Evolutionary conservation across 768 basidiomycete genomes (phyloP).

Genomic region (Calocera cornea): DNA sequence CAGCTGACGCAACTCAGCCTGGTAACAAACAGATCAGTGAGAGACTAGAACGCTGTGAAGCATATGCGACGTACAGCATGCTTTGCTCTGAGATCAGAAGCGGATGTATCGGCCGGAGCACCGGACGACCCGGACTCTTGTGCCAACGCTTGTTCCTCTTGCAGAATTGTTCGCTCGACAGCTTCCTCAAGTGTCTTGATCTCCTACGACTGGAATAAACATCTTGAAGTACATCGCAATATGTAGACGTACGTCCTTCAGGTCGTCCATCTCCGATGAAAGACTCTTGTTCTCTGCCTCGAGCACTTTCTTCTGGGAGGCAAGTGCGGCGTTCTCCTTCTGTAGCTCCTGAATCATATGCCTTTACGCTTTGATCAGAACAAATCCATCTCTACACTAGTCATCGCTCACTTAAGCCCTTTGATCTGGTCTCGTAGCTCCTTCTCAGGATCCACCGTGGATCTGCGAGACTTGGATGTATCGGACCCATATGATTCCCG

Average conservation of each 20-base stretch:
- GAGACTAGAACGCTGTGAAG: slow-evolving; percentile 36
- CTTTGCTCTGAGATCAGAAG: slow-evolving; percentile 25
- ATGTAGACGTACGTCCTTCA: slow-evolving; percentile 46
- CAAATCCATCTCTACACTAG: background rate
- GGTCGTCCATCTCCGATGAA: slow-evolving; percentile 49
- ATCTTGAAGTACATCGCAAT: background rate
- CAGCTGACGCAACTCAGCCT: slow-evolving; percentile 3
- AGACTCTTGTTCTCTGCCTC: slow-evolving; percentile 65
- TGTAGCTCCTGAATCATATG: slow-evolving; percentile 82
- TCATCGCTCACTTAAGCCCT: slow-evolving; percentile 71
- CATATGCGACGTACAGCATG: slow-evolving; percentile 33
- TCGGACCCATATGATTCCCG: background rate
- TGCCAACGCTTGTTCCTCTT: slow-evolving; percentile 32
- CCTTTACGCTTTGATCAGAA: slow-evolving; percentile 29
- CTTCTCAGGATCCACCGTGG: slow-evolving; percentile 18
- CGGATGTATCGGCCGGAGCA: slow-evolving; percentile 2
- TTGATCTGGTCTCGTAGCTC: slow-evolving; percentile 50
- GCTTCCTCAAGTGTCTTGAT: slow-evolving; percentile 65
- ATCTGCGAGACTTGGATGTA: slow-evolving; percentile 6
- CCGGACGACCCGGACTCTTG: slow-evolving; percentile 10
- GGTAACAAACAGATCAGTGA: slow-evolving; percentile 32
- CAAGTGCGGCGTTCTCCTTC: slow-evolving; percentile 52
- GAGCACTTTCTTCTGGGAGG: slow-evolving; percentile 55
- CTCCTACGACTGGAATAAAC: slow-evolving; percentile 34
- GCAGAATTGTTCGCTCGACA: slow-evolving; percentile 45